These are phyloP conservation scores for Aphanomyces euteiches DNA, from an alignment of 352 stramenopile species.

Conservation along the genomic window DNA sequence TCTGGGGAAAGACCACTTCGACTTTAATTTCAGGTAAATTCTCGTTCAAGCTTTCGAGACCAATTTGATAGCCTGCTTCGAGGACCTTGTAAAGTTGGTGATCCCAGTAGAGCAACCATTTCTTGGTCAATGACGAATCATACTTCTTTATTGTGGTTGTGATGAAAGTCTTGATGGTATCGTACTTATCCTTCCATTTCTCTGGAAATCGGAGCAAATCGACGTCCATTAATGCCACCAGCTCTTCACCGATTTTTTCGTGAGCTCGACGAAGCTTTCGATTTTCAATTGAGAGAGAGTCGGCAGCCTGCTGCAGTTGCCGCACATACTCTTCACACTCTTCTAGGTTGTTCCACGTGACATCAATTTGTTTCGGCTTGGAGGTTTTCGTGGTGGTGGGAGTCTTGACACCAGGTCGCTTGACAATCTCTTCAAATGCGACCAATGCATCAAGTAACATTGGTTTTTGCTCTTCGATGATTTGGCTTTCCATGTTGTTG, in stretches of 20 bases:
- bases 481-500: conserved; percentile 93
- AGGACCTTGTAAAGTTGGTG: conserved; percentile 94
- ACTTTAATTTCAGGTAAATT: conserved; percentile 89
- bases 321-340: conserved; percentile 92
- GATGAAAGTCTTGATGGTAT: conserved; percentile 76
- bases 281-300: conserved; percentile 89
- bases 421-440: conserved; percentile 86
- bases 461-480: conserved; percentile 92
- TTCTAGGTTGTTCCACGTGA: conserved; percentile 88
- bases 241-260: conserved; percentile 72
- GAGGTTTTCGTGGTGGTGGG: conserved; percentile 33
- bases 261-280: conserved; percentile 86
- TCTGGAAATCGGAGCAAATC: conserved; percentile 82
- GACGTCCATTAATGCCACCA: conserved; percentile 83
- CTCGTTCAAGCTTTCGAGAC: conserved; percentile 92
- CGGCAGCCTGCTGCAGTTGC: conserved; percentile 84
- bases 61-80: conserved; percentile 91
- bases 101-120: conserved; percentile 93
- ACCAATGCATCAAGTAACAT: conserved; percentile 92
- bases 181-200: conserved; percentile 86
- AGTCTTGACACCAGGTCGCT: conserved; percentile 52
- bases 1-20: conserved; percentile 59
- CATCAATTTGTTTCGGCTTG: conserved; percentile 53
- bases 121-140: conserved; percentile 66
- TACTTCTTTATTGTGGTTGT: conserved; percentile 74